Percentiles rank a stretch among this genome's conserved stretches.
phyloP scores from a whole-genome alignment of 371 early-diverging fungal species.

The Quaeritorhiza haematococci region DNA sequence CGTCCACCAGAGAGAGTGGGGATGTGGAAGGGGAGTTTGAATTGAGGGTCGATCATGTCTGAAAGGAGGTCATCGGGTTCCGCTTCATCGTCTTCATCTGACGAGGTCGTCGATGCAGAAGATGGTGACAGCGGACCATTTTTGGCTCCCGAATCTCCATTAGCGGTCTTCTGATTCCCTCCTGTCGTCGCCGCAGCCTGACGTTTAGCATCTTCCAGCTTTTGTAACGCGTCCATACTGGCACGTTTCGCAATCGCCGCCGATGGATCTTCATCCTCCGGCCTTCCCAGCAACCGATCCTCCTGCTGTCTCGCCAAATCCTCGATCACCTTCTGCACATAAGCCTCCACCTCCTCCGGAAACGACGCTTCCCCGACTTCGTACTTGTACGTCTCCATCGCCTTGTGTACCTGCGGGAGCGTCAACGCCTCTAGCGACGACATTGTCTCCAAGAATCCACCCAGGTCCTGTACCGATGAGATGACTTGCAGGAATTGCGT shows the following conservation, averaged over 20 bases:
- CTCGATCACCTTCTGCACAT: slow-evolving; percentile 40
- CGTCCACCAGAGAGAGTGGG: neutral
- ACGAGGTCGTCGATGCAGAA: neutral
- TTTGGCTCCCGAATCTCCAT: neutral
- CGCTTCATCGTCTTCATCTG: neutral
- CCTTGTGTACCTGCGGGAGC: slow-evolving; percentile 63
- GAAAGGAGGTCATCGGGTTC: neutral
- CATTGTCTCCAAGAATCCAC: slow-evolving; percentile 66
- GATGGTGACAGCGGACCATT: neutral
- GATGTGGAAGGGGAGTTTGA: neutral
- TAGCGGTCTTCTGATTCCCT: neutral
- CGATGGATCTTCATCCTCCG: too few relatives aligned
- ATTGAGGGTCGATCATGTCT: neutral
- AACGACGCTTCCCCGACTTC: slow-evolving; percentile 73
- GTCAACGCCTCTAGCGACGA: slow-evolving; percentile 58
- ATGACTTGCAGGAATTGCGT: slow-evolving; percentile 77
- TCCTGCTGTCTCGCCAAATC: neutral
- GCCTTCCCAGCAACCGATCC: neutral
- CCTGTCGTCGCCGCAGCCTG: neutral
- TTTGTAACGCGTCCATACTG: neutral
- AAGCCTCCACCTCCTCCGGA: slow-evolving; percentile 64
- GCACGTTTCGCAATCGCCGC: too few relatives aligned
- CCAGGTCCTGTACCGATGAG: slow-evolving; percentile 61
- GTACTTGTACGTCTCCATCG: slow-evolving; percentile 72
- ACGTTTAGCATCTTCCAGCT: neutral